A percentile compares a stretch with the other conserved stretches of the same genome.
phyloP scores from a whole-genome alignment of 495 filamentous ascomycete genomes.

The Staphylotrichum longicolle region DNA sequence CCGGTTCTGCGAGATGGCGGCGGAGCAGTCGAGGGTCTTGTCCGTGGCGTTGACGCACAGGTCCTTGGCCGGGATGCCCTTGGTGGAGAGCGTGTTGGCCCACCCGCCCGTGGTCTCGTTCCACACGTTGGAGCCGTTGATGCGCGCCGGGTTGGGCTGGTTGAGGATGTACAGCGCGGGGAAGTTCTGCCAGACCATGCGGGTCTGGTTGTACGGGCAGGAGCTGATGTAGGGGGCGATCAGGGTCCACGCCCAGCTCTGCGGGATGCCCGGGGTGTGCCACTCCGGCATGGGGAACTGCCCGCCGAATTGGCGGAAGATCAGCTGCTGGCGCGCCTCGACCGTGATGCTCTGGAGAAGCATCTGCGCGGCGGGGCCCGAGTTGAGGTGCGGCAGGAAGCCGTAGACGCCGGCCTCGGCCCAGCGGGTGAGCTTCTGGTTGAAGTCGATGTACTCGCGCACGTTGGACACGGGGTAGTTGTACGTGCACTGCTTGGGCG shows the following conservation, averaged over 20 bases:
- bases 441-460: slow-evolving; percentile 79
- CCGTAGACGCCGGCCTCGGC: slow-evolving; percentile 84
- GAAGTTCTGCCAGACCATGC: slow-evolving; percentile 87
- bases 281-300: slow-evolving; percentile 83
- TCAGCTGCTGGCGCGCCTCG: slow-evolving; percentile 86
- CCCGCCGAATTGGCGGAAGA: slow-evolving; percentile 82
- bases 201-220: slow-evolving; percentile 72
- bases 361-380: slow-evolving; percentile 68
- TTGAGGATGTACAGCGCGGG: slow-evolving; percentile 71
- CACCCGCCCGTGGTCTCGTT: slow-evolving; percentile 56
- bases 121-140: slow-evolving; percentile 53
- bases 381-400: slow-evolving; percentile 78
- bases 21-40: slow-evolving; percentile 55
- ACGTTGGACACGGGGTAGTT: slow-evolving; percentile 79
- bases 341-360: slow-evolving; percentile 74
- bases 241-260: slow-evolving; percentile 84
- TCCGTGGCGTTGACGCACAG: slow-evolving; percentile 53
- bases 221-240: slow-evolving; percentile 80
- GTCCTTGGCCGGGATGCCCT: slow-evolving; percentile 39
- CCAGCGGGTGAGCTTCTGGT: slow-evolving; percentile 78
- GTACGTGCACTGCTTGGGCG: slow-evolving; percentile 74
- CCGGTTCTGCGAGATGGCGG: slow-evolving; percentile 65
- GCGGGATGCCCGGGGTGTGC: slow-evolving; percentile 78
- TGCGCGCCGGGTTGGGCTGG: slow-evolving; percentile 67
- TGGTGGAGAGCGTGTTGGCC: slow-evolving; percentile 40